Evolutionary conservation across 2,329 filamentous ascomycete species (phyloP).

Genomic region (Proliferodiscus dingleyae): DNA sequence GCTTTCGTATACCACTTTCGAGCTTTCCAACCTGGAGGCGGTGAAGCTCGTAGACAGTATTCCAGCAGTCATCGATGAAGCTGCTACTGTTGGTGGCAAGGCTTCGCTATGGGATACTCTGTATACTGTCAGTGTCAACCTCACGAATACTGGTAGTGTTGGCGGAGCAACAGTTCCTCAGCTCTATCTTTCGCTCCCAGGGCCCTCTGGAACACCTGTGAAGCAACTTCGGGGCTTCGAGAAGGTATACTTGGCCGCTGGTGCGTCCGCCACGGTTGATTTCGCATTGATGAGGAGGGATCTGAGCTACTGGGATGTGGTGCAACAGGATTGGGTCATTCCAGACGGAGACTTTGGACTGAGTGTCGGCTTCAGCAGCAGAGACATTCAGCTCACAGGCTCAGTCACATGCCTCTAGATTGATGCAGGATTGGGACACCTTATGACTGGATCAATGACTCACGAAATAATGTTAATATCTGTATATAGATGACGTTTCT

Average conservation of each 20-base stretch:
- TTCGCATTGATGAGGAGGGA: slow-evolving; percentile 56
- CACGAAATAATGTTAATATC: no score
- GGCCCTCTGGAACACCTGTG: slow-evolving; percentile 35
- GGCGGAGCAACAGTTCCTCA: slow-evolving; percentile 63
- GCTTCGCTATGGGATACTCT: slow-evolving; percentile 16
- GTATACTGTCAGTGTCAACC: slow-evolving; percentile 50
- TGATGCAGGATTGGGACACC: no score
- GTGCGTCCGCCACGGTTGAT: slow-evolving; percentile 42
- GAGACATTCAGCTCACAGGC: slow-evolving; percentile 20
- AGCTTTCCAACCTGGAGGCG: slow-evolving; percentile 53
- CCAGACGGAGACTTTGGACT: slow-evolving; percentile 37
- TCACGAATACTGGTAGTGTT: slow-evolving; percentile 59
- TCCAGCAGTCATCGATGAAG: no score
- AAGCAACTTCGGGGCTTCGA: slow-evolving; percentile 58
- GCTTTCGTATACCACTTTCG: slow-evolving; percentile 71
- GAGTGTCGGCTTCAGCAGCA: slow-evolving; percentile 32
- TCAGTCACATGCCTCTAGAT: no score
- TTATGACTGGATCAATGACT: no score
- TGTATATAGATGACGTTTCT: no score
- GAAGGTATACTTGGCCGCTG: slow-evolving; percentile 48
- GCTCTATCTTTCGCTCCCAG: slow-evolving; percentile 43
- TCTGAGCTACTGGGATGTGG: slow-evolving; percentile 59
- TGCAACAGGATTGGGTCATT: slow-evolving; percentile 55
- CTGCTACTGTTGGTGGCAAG: no score
- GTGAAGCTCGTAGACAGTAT: not conserved